Evolutionary conservation across 164 flowering plant genomes (phyloP).

Genomic region (Umbellularia californica): DNA sequence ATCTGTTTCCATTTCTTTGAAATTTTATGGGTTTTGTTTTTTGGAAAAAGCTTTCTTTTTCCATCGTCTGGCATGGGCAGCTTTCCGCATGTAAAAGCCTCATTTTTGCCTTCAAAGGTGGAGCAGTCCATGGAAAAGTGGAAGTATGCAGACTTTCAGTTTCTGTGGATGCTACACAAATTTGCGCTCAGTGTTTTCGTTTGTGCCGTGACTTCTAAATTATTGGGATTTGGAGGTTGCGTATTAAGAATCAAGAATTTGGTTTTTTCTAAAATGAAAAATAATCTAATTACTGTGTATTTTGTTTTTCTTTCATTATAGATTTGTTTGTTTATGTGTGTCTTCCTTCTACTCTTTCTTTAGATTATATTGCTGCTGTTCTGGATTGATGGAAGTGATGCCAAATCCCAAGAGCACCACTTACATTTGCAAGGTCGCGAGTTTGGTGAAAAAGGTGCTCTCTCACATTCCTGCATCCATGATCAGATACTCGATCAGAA

Average conservation of each 20-base stretch:
- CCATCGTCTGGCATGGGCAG: too few relatives aligned
- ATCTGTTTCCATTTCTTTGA: background rate
- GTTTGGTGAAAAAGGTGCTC: conserved; percentile 32
- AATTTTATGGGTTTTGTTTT: background rate
- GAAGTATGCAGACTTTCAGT: too few relatives aligned
- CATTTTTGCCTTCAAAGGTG: background rate
- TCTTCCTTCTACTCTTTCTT: conserved; percentile 4
- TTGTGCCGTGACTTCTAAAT: background rate
- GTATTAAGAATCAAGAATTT: too few relatives aligned
- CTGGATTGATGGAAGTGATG: conserved; percentile 33
- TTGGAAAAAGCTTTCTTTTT: background rate
- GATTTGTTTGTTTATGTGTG: background rate
- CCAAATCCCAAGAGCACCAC: conserved; percentile 27
- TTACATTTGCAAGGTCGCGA: conserved; percentile 16
- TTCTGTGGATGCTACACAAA: too few relatives aligned
- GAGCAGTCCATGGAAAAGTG: background rate
- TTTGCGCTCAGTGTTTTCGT: too few relatives aligned
- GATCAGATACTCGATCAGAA: conserved; percentile 91
- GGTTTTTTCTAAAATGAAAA: background rate
- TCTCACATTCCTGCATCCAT: conserved; percentile 95
- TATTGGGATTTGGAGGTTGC: background rate
- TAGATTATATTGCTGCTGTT: conserved; percentile 54
- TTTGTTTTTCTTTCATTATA: background rate
- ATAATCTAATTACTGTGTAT: background rate
- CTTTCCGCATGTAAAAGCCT: too few relatives aligned